Conservation (phyloP, 345 rosid species). For the Corchorus olitorius region DNA sequence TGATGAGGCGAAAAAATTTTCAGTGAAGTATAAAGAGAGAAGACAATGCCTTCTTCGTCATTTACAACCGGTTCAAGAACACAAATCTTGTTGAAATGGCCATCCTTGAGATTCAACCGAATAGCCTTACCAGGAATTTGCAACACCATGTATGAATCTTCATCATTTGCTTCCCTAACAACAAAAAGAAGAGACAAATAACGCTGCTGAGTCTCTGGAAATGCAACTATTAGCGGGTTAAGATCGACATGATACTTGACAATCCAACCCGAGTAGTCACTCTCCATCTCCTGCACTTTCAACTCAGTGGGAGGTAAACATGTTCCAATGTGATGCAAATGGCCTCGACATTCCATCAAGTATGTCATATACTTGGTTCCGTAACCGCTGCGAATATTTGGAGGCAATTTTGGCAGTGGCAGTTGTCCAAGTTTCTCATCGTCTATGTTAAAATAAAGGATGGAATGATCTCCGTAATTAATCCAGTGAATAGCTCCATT, state of each 20-base stretch:
- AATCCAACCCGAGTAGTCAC: constrained; percentile 1
- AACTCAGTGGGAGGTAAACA: not conserved
- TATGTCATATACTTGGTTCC: not conserved
- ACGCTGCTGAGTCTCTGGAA: not conserved
- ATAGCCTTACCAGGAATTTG: constrained; percentile 21
- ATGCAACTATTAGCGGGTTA: not conserved
- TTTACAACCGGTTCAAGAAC: not conserved
- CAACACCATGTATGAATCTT: constrained; percentile 30
- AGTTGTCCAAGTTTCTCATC: not conserved
- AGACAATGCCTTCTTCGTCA: not conserved
- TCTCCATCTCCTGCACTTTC: not conserved
- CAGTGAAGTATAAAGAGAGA: not conserved
- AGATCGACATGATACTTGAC: not conserved
- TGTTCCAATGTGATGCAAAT: not conserved
- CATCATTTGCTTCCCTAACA: constrained; percentile 33
- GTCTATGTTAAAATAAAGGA: not conserved
- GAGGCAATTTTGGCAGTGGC: not conserved
- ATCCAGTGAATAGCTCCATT: constrained; percentile 3
- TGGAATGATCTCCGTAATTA: not conserved
- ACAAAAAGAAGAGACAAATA: constrained; percentile 22
- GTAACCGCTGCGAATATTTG: not conserved
- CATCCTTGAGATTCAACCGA: constrained; percentile 27
- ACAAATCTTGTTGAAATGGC: constrained; percentile 21
- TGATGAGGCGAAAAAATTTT: not conserved
- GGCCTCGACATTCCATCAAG: not conserved